These are phyloP conservation scores for Scutellaria galericulata DNA, from an alignment of 257 asterid species.

Conservation along the genomic window DNA sequence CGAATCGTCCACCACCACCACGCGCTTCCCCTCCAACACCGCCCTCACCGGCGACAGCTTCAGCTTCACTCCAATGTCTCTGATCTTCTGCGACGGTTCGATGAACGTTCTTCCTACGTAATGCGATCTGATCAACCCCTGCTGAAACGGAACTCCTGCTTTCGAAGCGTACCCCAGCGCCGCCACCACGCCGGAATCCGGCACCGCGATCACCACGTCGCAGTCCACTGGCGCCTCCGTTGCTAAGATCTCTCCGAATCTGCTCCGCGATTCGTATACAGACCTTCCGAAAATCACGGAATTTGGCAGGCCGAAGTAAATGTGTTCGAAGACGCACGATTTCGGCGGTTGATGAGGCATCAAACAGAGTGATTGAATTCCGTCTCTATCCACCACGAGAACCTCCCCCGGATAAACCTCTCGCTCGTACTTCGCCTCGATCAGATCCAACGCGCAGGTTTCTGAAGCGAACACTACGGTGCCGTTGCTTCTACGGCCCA, in stretches of 20 bases:
- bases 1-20: conserved; percentile 95
- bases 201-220: conserved; percentile 93
- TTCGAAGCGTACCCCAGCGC: conserved; percentile 91
- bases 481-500: conserved; percentile 71
- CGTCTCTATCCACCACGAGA: conserved; percentile 65
- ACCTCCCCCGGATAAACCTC: conserved; percentile 76
- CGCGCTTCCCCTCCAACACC: conserved; percentile 93
- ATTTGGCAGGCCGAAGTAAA: conserved; percentile 78
- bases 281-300: conserved; percentile 80
- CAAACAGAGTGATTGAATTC: conserved; percentile 59
- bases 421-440: conserved; percentile 80
- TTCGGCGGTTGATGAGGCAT: conserved; percentile 67
- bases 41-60: conserved; percentile 85
- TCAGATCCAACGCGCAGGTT: conserved; percentile 70
- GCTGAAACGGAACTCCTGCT: conserved; percentile 89
- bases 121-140: conserved; percentile 87
- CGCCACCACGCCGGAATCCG: conserved; percentile 94
- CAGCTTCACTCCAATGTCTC: conserved; percentile 93
- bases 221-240: conserved; percentile 81
- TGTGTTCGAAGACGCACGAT: conserved; percentile 88
- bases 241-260: conserved; percentile 78
- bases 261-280: conserved; percentile 75
- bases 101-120: conserved; percentile 92
- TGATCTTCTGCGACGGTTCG: conserved; percentile 91
- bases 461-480: conserved; percentile 71